Evolutionary conservation across 148 eudicot species (phyloP).

Genomic region (Gaultheria prostrata): DNA sequence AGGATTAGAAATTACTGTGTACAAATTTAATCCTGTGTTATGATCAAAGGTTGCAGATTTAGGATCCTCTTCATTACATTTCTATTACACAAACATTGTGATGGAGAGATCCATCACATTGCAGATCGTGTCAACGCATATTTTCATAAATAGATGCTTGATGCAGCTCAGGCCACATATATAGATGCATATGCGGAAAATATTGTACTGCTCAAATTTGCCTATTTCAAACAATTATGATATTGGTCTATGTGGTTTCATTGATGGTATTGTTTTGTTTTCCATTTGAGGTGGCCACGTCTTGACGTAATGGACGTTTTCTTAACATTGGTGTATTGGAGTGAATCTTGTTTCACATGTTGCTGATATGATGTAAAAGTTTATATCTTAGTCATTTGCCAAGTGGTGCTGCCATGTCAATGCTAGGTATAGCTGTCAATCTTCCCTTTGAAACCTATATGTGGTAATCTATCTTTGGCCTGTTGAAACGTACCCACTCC

Average conservation of each 20-base stretch:
- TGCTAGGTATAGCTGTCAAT: not conserved
- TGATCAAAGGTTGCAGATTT: not conserved
- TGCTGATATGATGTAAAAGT: not conserved
- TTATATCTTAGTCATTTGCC: not conserved
- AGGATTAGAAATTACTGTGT: not conserved
- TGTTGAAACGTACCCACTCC: not conserved
- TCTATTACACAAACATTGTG: not conserved
- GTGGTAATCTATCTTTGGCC: constrained; percentile 7
- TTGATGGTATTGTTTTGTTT: not conserved
- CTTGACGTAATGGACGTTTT: not conserved
- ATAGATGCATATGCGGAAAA: not conserved
- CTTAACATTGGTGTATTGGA: not conserved
- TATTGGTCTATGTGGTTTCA: not conserved
- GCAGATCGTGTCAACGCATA: not conserved
- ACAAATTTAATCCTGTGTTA: not conserved
- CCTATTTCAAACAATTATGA: not conserved
- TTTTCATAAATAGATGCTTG: not conserved
- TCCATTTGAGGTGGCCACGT: not conserved
- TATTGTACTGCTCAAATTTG: not conserved
- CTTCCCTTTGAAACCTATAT: not conserved
- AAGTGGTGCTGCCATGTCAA: not conserved
- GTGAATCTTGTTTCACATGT: not conserved
- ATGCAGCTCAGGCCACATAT: not conserved
- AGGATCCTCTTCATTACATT: not conserved
- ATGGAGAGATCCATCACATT: not conserved